phyloP scores from a whole-genome alignment of 2,329 filamentous ascomycete genomes.

The Exophiala bonariae region DNA sequence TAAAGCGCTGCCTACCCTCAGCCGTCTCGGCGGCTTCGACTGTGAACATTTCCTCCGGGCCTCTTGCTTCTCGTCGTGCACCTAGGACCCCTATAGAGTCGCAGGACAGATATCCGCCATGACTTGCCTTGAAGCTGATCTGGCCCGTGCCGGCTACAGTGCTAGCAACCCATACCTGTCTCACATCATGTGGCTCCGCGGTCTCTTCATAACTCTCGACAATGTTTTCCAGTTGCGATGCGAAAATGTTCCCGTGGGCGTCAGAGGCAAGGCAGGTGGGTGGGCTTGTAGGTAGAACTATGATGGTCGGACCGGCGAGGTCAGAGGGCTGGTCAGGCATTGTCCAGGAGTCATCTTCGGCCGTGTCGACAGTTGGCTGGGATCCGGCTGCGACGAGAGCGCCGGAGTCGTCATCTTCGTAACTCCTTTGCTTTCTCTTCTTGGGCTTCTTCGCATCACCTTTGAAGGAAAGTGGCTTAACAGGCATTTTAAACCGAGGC shows the following conservation, averaged over 20 bases:
- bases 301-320: slow-evolving; percentile 76
- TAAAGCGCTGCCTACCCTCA: slow-evolving; percentile 13
- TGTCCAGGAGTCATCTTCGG: slow-evolving; percentile 85
- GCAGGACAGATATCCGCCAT: slow-evolving; percentile 65
- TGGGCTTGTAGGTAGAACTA: slow-evolving; percentile 75
- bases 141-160: slow-evolving; percentile 69
- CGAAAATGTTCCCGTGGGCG: slow-evolving; percentile 81
- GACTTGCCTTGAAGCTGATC: slow-evolving; percentile 84
- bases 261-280: slow-evolving; percentile 81
- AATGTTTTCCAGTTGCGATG: slow-evolving; percentile 80
- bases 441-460: slow-evolving; percentile 78
- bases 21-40: slow-evolving; percentile 12
- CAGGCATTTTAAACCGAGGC: slow-evolving; percentile 21
- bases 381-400: slow-evolving; percentile 21
- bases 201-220: slow-evolving; percentile 78
- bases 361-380: slow-evolving; percentile 9
- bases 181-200: slow-evolving; percentile 91
- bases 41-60: slow-evolving; percentile 32
- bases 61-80: slow-evolving; percentile 26
- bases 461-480: slow-evolving; percentile 91
- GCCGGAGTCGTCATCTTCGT: slow-evolving; percentile 39
- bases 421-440: slow-evolving; percentile 75
- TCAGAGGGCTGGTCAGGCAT: slow-evolving; percentile 74
- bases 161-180: slow-evolving; percentile 93
- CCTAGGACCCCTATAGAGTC: slow-evolving; percentile 27